Percentiles rank a stretch among this genome's conserved stretches.
These are phyloP conservation scores for Aureobasidium sp. DNA, from an alignment of 2,329 filamentous ascomycete species.

Conservation along the genomic window DNA sequence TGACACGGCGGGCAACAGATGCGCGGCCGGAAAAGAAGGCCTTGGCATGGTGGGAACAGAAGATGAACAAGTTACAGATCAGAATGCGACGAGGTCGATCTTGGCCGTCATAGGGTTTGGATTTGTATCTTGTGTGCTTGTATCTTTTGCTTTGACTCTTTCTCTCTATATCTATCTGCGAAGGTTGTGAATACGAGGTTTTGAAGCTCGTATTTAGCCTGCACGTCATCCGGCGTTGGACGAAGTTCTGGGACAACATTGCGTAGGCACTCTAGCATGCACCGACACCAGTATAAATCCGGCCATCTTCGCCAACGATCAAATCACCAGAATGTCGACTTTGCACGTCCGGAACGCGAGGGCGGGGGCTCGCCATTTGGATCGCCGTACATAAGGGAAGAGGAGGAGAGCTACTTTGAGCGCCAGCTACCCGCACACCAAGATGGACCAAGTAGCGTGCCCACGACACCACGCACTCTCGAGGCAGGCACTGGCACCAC, in stretches of 20 bases:
- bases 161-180: not conserved
- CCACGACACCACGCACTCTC: not conserved
- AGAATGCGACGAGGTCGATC: not conserved
- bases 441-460: not conserved
- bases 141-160: not conserved
- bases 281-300: slow-evolving; percentile 10
- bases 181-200: not conserved
- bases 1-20: slow-evolving; percentile 6
- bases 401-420: slow-evolving; percentile 13
- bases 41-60: not conserved
- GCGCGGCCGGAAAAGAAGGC: not conserved
- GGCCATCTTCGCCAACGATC: slow-evolving; percentile 21
- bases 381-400: slow-evolving; percentile 12
- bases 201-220: not conserved
- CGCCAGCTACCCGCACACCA: not conserved
- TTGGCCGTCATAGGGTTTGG: not conserved
- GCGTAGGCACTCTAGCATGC: not conserved
- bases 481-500: slow-evolving; percentile 9
- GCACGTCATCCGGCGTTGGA: not conserved
- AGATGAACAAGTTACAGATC: not conserved
- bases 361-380: slow-evolving; percentile 1
- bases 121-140: not conserved
- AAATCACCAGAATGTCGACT: slow-evolving; percentile 15
- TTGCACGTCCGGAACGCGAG: not conserved
- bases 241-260: not conserved